Base-by-base conservation (phyloP, 352 stramenopile species). In the Thraustochytrium sp. region DNA sequence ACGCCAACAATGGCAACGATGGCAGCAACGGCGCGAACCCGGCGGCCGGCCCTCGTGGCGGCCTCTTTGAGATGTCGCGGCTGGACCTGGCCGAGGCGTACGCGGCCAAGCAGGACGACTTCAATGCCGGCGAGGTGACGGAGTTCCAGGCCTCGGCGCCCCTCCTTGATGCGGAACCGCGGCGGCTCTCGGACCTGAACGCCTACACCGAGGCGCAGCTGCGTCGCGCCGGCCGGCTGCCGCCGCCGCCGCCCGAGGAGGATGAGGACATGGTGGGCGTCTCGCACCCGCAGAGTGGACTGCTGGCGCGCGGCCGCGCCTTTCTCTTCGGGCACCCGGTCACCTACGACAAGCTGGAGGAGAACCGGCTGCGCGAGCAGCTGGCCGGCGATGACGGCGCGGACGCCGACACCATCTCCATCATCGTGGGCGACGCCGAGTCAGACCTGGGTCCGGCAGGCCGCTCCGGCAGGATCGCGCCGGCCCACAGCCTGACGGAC, bases 71-170 rank as follows among this genome's bases (percentile, higher is more conserved):
- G 31, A 72, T 80, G 44, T 80, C 68, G 18, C 68, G 46, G 5
- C 53, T 80, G 1, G 68, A 80, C 23, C 51, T 80, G 13, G 68
- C 68, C 26, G 68, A 80, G 38, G 68, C 37, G n/a, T 80, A 72
- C 34, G 68, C 68, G 18, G 31, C 46, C 53, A 11, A 80, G 23
- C 31, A 46, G 38, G 68, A 44, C n/a, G 68, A 80, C 9, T 72
- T 61, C 31, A 11, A 13, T 16, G 40, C 59, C 36, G 59, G 59
- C 40, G 59, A 72, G 40, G 59, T 72, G 9, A 72, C 59, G 26
- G 59, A 72, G 59, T 72, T 72, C 40, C 59, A 72, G 26, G 59
- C 59, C 8, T 72, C 59, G 34, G 59, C 31, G 26, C 59, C 59
- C 11, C 59, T 72, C 13, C 34, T 72, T 13, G 59, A 72, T 11